Conservation (phyloP, 116 monocot genomes). For the Iris pallida region DNA sequence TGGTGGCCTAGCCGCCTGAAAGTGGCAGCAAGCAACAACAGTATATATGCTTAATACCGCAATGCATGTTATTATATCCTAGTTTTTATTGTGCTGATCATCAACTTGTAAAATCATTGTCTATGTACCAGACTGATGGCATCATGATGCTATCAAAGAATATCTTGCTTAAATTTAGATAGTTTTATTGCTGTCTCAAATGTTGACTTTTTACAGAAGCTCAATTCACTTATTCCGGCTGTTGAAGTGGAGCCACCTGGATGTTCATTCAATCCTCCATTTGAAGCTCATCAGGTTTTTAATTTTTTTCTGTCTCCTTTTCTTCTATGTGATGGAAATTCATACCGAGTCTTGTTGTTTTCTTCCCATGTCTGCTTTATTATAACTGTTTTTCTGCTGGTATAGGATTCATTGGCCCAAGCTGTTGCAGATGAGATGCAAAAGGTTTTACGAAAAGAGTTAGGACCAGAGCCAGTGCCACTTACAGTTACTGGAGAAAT, state of each 20-base stretch:
- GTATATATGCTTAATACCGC: no score
- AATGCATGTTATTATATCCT: no score
- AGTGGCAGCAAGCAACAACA: no score
- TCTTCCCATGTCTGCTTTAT: background rate
- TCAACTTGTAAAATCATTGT: no score
- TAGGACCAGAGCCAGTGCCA: constrained; percentile 73
- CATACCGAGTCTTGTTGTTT: background rate
- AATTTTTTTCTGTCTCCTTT: background rate
- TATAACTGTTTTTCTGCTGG: background rate
- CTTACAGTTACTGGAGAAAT: constrained; percentile 48
- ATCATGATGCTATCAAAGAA: no score
- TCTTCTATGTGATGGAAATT: no score
- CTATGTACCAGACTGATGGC: no score
- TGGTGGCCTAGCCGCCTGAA: no score
- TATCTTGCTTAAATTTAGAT: no score
- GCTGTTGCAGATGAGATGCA: constrained; percentile 93
- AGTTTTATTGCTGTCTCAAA: no score
- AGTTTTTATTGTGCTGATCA: no score
- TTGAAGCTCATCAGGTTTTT: constrained; percentile 89
- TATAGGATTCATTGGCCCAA: constrained; percentile 86
- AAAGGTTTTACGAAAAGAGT: constrained; percentile 65
- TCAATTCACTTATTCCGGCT: constrained; percentile 58
- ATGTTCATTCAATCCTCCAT: constrained; percentile 91
- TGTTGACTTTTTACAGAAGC: constrained; percentile 28
- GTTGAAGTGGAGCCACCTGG: constrained; percentile 85